phyloP scores from a whole-genome alignment of 2,329 filamentous ascomycete genomes.

The Diaporthe citrichinensis region DNA sequence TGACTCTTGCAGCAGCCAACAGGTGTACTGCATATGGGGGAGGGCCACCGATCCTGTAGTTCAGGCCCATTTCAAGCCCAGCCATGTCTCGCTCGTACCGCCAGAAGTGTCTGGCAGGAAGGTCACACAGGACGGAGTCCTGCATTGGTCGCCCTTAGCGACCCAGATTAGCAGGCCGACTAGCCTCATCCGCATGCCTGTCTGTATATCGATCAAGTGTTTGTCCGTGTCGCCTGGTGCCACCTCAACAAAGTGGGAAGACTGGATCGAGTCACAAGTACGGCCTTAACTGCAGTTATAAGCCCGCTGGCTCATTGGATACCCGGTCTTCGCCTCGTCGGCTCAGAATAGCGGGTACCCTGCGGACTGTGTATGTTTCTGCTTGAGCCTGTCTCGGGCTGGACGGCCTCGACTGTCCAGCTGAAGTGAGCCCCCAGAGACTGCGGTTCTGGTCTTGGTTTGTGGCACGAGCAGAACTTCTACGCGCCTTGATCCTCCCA shows the following conservation, averaged over 20 bases:
- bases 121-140: slow-evolving; percentile 33
- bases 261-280: slow-evolving; percentile 20
- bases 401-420: slow-evolving; percentile 7
- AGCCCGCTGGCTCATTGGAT: neutral
- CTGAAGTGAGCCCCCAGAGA: slow-evolving; percentile 16
- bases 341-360: slow-evolving; percentile 11
- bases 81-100: slow-evolving; percentile 38
- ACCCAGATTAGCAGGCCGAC: slow-evolving; percentile 23
- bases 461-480: slow-evolving; percentile 24
- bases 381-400: slow-evolving; percentile 40
- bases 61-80: slow-evolving; percentile 28
- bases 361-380: slow-evolving; percentile 39
- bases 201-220: slow-evolving; percentile 30
- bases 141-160: slow-evolving; percentile 33
- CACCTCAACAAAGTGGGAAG: slow-evolving; percentile 20
- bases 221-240: slow-evolving; percentile 33
- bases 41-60: slow-evolving; percentile 32
- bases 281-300: slow-evolving; percentile 36
- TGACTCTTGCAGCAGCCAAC: slow-evolving; percentile 35
- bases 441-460: slow-evolving; percentile 21
- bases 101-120: slow-evolving; percentile 37
- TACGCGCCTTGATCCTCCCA: slow-evolving; percentile 7
- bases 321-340: slow-evolving; percentile 36
- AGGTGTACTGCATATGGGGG: slow-evolving; percentile 28
- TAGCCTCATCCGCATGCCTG: slow-evolving; percentile 4